Evolutionary conservation across 805 yeast genomes (phyloP).

Genomic region (Wickerhamomyces bovis): DNA sequence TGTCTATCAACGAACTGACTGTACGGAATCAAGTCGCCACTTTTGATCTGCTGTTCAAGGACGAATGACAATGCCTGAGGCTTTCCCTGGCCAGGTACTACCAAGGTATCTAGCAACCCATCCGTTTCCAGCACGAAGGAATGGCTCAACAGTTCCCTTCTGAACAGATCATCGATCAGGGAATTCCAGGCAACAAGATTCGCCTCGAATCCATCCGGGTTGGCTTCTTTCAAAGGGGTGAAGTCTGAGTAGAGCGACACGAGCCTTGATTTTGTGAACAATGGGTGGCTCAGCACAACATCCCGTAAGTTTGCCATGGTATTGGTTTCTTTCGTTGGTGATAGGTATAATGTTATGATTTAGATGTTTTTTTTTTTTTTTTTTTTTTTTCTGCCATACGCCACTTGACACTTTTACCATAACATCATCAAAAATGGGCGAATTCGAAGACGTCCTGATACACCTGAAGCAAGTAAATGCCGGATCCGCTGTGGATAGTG

Average conservation of each 20-base stretch:
- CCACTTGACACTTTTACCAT: not conserved
- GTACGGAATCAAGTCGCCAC: constrained; percentile 25
- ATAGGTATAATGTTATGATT: too few relatives aligned
- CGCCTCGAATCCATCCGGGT: constrained; percentile 37
- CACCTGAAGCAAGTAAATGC: constrained; percentile 1
- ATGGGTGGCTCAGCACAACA: constrained; percentile 13
- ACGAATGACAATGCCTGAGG: constrained; percentile 33
- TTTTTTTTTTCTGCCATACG: not conserved
- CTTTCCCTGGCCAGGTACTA: constrained; percentile 25
- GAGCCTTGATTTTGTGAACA: constrained; percentile 30
- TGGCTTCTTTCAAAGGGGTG: constrained; percentile 28
- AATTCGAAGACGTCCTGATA: constrained; percentile 1
- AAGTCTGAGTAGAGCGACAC: constrained; percentile 35
- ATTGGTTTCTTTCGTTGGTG: not conserved
- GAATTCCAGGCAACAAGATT: constrained; percentile 33
- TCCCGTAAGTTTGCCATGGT: constrained; percentile 13
- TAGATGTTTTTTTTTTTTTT: not conserved
- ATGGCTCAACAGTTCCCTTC: constrained; percentile 6
- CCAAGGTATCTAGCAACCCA: constrained; percentile 23
- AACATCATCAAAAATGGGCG: not conserved
- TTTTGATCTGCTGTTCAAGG: constrained; percentile 26
- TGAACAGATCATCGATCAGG: constrained; percentile 19
- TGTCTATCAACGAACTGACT: constrained; percentile 15
- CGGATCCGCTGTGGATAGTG: not conserved
- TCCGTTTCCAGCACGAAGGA: constrained; percentile 22